Base-by-base conservation (phyloP, 768 basidiomycete genomes). In the Lactarius psammicola region DNA sequence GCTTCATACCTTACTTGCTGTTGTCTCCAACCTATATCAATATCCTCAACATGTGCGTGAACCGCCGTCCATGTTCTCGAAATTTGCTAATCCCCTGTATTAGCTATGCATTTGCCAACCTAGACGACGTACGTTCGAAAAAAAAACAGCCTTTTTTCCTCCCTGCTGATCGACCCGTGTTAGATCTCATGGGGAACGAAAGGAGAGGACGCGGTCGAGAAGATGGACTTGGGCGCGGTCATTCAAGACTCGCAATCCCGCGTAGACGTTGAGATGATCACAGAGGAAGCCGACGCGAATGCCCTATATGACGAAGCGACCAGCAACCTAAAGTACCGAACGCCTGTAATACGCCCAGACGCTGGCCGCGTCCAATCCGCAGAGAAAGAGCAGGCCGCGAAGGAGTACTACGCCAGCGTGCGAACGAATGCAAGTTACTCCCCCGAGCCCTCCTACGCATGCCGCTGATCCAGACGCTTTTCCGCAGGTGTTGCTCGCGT, bases 121-220 rank as follows among this genome's bases (percentile, higher is more conserved):
- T 94, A 6, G 90, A 94, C 74, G 92, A 95, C 71, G 89, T 94
- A 28, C 68, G 85, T 78, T 10, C 31, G 13, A 38, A 17, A 30
- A 20, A 38, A 5, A 23, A 57, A 34, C 70, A 66, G 49, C 33
- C 56, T 34, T 42, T 65, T 67, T n/a, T 71, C 58, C 34, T 26
- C 64, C 18, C 28, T n/a, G 18, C 57, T 31, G 42, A 62, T 62
- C 51, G 36, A 56, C 44, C 28, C 54, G 11, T 23, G 28, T 42
- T 71, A 91, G 89, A 92, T 92, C 51, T 92, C 92, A 30, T 93
- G 95, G 95, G 95, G 95, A 6, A 98, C 95, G n/a, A 98, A 98
- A 76, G 90, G 94, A 76, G 91, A 94, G 69, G 83, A 84, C 10
- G 78, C 82, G 3, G 81, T 84, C 0, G 87, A 90, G 59, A 82